Base-by-base conservation (phyloP, 106 monocot genomes). In the Triglochin maritima region DNA sequence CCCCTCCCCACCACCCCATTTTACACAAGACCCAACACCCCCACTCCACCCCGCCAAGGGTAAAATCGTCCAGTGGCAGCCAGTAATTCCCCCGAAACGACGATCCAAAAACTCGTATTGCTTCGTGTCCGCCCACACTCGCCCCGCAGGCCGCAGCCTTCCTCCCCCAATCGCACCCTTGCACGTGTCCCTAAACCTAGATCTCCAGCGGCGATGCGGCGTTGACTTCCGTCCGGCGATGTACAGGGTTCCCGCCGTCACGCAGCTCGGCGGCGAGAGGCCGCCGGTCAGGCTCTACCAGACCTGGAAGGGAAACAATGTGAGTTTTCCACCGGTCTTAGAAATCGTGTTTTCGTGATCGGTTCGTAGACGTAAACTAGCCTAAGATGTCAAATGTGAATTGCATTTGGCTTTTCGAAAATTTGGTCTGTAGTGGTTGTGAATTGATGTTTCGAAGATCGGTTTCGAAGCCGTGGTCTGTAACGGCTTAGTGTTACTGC, bases 251-350 rank as follows among this genome's bases (percentile, higher is more conserved):
- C 9, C 15, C 3, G 44, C 4, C 15, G 16, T 3, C 50, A 9
- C 50, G 66, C 47, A 16, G 58, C 58, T 29, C 12, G 2, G 58
- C 5, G 5, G n/a, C 15, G n/a, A 13, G 51, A 46, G 4, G 49
- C 29, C 48, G 29, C 50, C 50, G 49, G 50, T 51, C 9, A 66
- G 49, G 50, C 17, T 66, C 52, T 66, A 66, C 66, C 17, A 51
- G 66, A 8, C 9, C 48, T 66, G 66, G 66, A 66, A 51, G 48
- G 66, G 66, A 6, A 53, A 66, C 66, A 66, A 66, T 11, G 66
- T 66, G 17, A 66, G 66, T 66, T 10, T 53, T 0, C 0, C 52
- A 52, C 11, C 52, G 7, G n/a, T 2, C 11, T n/a, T 59, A 59
- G 58, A 59, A 59, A 59, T 16, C 13, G 53, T 53, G 53, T 53